Base-by-base conservation (phyloP, 139 green algal genomes). In the Closterium sp. region DNA sequence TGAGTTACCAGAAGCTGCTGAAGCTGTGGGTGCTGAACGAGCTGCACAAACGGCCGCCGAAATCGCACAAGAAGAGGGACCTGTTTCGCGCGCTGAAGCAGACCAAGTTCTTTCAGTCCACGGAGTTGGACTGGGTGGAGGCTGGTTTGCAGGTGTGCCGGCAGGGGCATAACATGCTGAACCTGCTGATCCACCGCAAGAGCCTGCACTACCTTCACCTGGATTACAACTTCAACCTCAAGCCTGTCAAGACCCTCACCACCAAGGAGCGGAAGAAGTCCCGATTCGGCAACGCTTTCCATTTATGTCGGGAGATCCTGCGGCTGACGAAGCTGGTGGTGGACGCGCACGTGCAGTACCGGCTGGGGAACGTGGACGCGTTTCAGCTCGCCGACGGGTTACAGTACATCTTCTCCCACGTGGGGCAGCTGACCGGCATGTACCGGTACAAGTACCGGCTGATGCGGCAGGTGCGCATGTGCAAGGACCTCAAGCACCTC, bases 171-270 rank as follows among this genome's bases (percentile, higher is more conserved):
- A 99, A 99, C 96, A 99, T 99, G 98, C 97, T 99, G 89, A 99
- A 99, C 96, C 96, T 99, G 95, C 97, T 99, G n/a, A 99, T 99
- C 94, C 98, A 99, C 96, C 97, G 98, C 93, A 99, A 99, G 97
- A 98, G 86, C 79, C 91, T 95, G 31, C 98, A 99, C 96, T 99
- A 99, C 96, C 97, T 99, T 73, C 98, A 99, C 94, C 95, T 99
- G 91, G 98, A 99, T 95, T 99, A 99, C 97, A 99, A 99, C 97
- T 99, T 99, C 97, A 99, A 99, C 96, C 95, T 99, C 86, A 99
- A 99, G 97, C 98, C 98, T 0, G 97, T 99, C 89, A 99, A 99
- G 97, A 99, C 98, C 91, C 97, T 99, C 34, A 99, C 98, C 86
- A 99, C 98, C 91, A 99, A 99, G 96, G 98, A 99, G 96, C 96